Base-by-base conservation (phyloP, 2,329 filamentous ascomycete species). In the Ophioceras dolichostomum region DNA sequence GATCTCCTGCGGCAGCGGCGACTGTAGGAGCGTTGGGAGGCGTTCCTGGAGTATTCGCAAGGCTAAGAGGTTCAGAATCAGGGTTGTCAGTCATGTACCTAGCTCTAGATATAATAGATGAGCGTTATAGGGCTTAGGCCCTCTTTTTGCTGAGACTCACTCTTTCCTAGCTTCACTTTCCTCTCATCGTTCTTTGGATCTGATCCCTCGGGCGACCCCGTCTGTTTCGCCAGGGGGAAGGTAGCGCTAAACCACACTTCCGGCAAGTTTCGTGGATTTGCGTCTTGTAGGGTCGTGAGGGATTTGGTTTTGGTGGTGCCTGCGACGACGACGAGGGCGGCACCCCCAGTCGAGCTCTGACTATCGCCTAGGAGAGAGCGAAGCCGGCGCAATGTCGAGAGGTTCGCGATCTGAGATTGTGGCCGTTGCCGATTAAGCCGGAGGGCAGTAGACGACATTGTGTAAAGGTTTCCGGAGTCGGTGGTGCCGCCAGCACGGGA, bases 1-100 rank as follows among this genome's bases (percentile, higher is more conserved):
- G 43, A 94, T 73, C 41, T 86, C 78, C 48, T 83, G 75, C 13
- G 86, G 78, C 5, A 81, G 64, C 2, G 77, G 78, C 1, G 73
- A 71, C 49, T 80, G 72, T 17, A 83, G 67, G 38, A 83, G 67
- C 2, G 72, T 77, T 35, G 78, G 77, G n/a, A 82, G 64, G 45
- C 70, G 73, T 44, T 76, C 67, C 62, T 81, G 76, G 26, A 83
- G 68, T 38, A 76, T 68, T 37, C 76, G 66, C 10, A 83, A 64
- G 43, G 77, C 77, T 80, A 21, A 24, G 14, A 28, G 31, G 5
- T 8, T 20, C 4, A 34, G 4, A 13, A 10, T 14, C 32, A 21
- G 14, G 19, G 8, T 8, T 12, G 8, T 26, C 7, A 26, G 22
- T 7, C 22, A 26, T 7, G 22, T 12, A 26, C 8, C 8, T 12